phyloP scores from a whole-genome alignment of 2,329 filamentous ascomycete genomes.

The Paraphoma sp. region DNA sequence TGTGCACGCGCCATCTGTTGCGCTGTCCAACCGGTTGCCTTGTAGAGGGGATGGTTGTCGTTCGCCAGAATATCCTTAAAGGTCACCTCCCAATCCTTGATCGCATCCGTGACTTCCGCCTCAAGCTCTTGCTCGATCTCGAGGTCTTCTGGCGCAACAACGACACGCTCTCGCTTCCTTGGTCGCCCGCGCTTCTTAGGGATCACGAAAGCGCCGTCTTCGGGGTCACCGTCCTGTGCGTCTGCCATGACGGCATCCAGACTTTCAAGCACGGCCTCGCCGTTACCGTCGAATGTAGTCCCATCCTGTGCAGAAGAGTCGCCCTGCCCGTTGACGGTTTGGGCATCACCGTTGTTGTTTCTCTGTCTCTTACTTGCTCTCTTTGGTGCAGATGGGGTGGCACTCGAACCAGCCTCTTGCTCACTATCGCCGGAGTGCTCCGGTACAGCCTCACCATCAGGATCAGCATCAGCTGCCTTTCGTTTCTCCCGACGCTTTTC shows the following conservation, averaged over 20 bases:
- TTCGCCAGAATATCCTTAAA: slow-evolving; percentile 40
- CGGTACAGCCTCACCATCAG: slow-evolving; percentile 9
- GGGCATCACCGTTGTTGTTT: slow-evolving; percentile 24
- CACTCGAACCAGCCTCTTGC: slow-evolving; percentile 14
- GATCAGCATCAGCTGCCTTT: slow-evolving; percentile 23
- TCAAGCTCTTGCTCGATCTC: slow-evolving; percentile 56
- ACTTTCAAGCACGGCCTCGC: slow-evolving; percentile 25
- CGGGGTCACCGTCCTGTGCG: slow-evolving; percentile 23
- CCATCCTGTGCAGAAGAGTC: slow-evolving; percentile 15
- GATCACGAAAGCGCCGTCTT: slow-evolving; percentile 30
- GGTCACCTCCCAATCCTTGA: slow-evolving; percentile 37
- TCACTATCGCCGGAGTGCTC: slow-evolving; percentile 9
- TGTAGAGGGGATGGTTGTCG: slow-evolving; percentile 36
- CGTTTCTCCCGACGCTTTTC: slow-evolving; percentile 44
- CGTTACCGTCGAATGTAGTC: slow-evolving; percentile 29
- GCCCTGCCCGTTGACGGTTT: slow-evolving; percentile 9
- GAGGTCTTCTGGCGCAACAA: slow-evolving; percentile 54
- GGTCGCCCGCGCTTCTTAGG: slow-evolving; percentile 49
- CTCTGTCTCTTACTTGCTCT: slow-evolving; percentile 34
- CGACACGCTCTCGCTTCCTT: slow-evolving; percentile 39
- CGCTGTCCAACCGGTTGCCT: slow-evolving; percentile 34
- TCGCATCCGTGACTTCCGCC: slow-evolving; percentile 50
- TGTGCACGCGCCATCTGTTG: slow-evolving; percentile 34
- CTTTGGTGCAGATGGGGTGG: slow-evolving; percentile 5
- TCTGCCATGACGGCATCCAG: slow-evolving; percentile 26